These are phyloP conservation scores for Graphiopsis chlorocephala DNA, from an alignment of 2,329 filamentous ascomycete genomes.

Conservation along the genomic window DNA sequence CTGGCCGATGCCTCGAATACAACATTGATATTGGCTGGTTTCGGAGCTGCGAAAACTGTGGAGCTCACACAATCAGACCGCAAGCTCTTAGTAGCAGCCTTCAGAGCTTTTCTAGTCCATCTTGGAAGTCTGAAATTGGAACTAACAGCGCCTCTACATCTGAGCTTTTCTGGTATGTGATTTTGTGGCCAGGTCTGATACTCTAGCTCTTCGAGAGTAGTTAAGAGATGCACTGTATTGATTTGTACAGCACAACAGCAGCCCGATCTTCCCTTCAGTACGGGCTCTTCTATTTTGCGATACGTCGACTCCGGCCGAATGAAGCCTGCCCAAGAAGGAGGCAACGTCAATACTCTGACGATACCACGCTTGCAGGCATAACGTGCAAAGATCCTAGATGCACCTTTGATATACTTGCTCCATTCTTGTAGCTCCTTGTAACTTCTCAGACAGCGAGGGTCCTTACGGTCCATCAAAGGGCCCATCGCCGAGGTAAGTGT, in stretches of 20 bases:
- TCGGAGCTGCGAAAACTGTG: too few species aligned
- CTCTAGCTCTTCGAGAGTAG: background rate
- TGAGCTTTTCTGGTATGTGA: too few species aligned
- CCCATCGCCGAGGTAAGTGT: slow-evolving; percentile 7
- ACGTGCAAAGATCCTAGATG: slow-evolving; percentile 6
- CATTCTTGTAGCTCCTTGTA: background rate
- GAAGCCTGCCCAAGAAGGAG: background rate
- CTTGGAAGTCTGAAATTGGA: too few species aligned
- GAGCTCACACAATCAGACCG: too few species aligned
- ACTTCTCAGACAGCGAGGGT: background rate
- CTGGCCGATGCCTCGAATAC: too few species aligned
- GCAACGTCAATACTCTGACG: slow-evolving; percentile 8
- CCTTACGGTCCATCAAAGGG: background rate
- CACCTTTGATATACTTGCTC: slow-evolving; percentile 5
- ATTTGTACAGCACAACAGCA: slow-evolving; percentile 7
- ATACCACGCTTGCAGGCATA: slow-evolving; percentile 5
- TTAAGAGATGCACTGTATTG: slow-evolving; percentile 9
- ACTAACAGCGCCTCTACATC: too few species aligned
- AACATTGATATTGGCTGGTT: too few species aligned
- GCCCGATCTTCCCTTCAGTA: background rate
- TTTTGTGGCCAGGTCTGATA: too few species aligned
- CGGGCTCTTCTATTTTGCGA: slow-evolving; percentile 2
- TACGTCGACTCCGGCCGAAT: background rate
- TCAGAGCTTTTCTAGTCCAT: too few species aligned
- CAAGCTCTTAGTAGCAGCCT: too few species aligned